A percentile compares a stretch with the other conserved stretches of the same genome.
These are phyloP conservation scores for Ustilago curta DNA, from an alignment of 1,284 basidiomycete species.

Conservation along the genomic window DNA sequence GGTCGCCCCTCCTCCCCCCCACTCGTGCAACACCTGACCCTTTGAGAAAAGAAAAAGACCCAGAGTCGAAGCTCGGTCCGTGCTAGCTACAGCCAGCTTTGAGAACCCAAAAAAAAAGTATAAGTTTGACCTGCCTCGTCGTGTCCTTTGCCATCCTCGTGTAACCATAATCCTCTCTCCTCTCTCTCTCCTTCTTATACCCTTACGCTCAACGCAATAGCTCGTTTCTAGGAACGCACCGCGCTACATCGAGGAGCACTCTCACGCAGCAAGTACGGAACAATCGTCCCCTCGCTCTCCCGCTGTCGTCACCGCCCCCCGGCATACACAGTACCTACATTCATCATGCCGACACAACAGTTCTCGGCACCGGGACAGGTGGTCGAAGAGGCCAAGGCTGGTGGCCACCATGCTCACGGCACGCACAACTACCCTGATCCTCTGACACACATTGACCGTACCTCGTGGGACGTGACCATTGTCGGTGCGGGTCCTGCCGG, in stretches of 20 bases:
- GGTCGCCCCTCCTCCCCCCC: not conserved
- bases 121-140: not conserved
- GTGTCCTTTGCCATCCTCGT: not conserved
- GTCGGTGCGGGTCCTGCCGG: constrained; percentile 66
- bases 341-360: constrained; percentile 36
- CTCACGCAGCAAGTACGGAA: not conserved
- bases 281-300: not conserved
- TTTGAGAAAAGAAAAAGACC: not conserved
- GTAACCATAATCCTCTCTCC: not conserved
- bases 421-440: constrained; percentile 61
- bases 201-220: not conserved
- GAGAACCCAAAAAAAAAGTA: not conserved
- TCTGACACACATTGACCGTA: constrained; percentile 55
- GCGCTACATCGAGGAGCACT: not conserved
- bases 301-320: not conserved
- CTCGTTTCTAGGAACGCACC: not conserved
- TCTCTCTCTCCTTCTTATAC: not conserved
- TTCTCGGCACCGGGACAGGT: constrained; percentile 48
- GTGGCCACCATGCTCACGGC: constrained; percentile 57
- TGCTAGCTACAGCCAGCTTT: not conserved
- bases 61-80: not conserved
- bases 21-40: constrained; percentile 14
- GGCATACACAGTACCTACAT: not conserved
- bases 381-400: constrained; percentile 54
- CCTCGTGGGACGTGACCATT: constrained; percentile 62